These are phyloP conservation scores for Neurospora sp. DNA, from an alignment of 495 filamentous ascomycete species.

Conservation along the genomic window DNA sequence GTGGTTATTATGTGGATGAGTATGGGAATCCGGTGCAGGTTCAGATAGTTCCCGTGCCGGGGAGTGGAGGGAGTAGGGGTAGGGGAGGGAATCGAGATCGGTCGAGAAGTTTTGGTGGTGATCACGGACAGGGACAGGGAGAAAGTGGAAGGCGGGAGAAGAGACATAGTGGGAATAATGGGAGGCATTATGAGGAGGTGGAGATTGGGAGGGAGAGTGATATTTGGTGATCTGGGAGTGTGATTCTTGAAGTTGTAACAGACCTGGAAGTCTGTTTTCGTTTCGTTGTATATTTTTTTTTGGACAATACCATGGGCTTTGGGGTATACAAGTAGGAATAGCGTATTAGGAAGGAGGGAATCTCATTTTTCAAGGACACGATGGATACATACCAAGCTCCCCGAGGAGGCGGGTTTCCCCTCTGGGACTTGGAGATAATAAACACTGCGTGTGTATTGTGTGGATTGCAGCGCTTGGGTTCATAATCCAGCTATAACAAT, in stretches of 20 bases:
- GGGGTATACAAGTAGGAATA: neutral
- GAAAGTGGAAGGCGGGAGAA: neutral
- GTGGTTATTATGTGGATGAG: neutral
- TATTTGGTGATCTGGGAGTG: conserved; percentile 12
- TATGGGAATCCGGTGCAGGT: neutral
- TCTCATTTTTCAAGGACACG: neutral
- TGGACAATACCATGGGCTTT: neutral
- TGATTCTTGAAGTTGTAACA: neutral
- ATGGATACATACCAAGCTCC: neutral
- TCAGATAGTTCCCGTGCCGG: neutral
- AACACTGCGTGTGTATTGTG: neutral
- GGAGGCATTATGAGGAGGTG: conserved; percentile 15
- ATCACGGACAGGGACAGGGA: neutral
- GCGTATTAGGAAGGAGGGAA: neutral
- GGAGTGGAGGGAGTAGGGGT: neutral
- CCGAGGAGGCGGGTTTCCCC: conserved; percentile 8
- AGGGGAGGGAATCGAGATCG: neutral
- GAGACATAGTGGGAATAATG: neutral
- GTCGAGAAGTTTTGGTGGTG: neutral
- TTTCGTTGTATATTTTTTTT: neutral
- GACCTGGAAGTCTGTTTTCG: neutral
- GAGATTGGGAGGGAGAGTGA: conserved; percentile 18
- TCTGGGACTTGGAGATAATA: conserved; percentile 4
- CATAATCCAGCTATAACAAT: neutral
- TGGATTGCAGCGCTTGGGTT: neutral